These are phyloP conservation scores for Mayamaea pseudoterrestris DNA, from an alignment of 108 stramenopile genomes.

Conservation along the genomic window DNA sequence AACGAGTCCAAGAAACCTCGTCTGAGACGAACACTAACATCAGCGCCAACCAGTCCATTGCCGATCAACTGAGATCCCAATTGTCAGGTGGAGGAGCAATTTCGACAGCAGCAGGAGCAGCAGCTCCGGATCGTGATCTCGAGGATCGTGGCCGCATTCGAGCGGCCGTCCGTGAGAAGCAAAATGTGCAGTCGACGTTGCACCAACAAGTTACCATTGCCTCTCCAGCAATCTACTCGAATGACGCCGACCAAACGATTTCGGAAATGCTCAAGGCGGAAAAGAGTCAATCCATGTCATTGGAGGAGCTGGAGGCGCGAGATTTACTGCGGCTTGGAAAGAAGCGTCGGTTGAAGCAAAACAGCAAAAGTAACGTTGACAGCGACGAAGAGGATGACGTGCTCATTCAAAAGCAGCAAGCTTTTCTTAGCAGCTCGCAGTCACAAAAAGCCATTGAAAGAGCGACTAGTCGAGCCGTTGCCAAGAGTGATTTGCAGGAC, in stretches of 20 bases:
- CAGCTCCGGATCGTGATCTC: no score
- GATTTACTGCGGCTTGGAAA: constrained; percentile 40
- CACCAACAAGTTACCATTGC: not conserved
- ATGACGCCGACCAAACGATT: constrained; percentile 38
- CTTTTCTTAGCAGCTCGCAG: no score
- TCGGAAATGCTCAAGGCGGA: constrained; percentile 23
- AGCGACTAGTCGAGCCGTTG: constrained; percentile 22
- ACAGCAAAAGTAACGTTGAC: not conserved
- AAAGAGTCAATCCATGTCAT: constrained; percentile 6
- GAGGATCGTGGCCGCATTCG: no score
- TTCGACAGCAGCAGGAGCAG: no score
- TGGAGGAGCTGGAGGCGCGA: constrained; percentile 57
- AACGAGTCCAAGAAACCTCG: no score
- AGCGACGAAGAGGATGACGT: constrained; percentile 22
- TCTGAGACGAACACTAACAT: no score
- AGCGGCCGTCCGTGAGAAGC: no score
- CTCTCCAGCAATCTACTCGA: constrained; percentile 10
- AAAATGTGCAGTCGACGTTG: constrained; percentile 3
- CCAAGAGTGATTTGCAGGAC: constrained; percentile 29
- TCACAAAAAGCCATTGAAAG: constrained; percentile 13
- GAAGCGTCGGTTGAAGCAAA: constrained; percentile 9
- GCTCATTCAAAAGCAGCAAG: constrained; percentile 9
- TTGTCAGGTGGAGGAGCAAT: no score
- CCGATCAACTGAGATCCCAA: no score
- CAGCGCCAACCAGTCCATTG: no score